phyloP scores from a whole-genome alignment of 768 basidiomycete genomes.

The Suillus hirtellus region DNA sequence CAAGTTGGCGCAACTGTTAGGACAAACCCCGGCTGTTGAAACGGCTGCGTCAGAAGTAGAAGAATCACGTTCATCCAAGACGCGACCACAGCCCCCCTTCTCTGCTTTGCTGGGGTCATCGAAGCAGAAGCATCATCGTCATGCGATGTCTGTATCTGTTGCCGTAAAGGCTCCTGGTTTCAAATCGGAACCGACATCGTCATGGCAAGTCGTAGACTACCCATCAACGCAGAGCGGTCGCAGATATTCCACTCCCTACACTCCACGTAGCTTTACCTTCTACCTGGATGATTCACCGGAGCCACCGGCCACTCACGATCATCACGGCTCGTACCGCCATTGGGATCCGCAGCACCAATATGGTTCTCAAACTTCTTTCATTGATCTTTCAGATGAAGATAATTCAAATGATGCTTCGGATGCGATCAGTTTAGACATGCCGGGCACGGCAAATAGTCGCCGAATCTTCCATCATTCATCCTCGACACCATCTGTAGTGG shows the following conservation, averaged over 20 bases:
- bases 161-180: slow-evolving; percentile 21
- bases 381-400: slow-evolving; percentile 70
- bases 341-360: slow-evolving; percentile 18
- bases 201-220: slow-evolving; percentile 38
- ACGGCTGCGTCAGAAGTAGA: slow-evolving; percentile 27
- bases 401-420: slow-evolving; percentile 29
- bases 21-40: slow-evolving; percentile 58
- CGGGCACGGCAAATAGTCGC: slow-evolving; percentile 26
- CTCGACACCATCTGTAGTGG: slow-evolving; percentile 48
- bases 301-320: slow-evolving; percentile 2
- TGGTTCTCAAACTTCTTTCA: slow-evolving; percentile 47
- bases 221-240: slow-evolving; percentile 35
- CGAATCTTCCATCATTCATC: slow-evolving; percentile 34
- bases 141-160: slow-evolving; percentile 33
- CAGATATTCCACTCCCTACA: slow-evolving; percentile 58
- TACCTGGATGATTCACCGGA: slow-evolving; percentile 18
- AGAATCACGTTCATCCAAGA: slow-evolving; percentile 26
- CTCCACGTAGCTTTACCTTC: slow-evolving; percentile 44
- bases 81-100: slow-evolving; percentile 25
- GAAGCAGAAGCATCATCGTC: slow-evolving; percentile 32
- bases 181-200: slow-evolving; percentile 26
- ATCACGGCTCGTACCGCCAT: slow-evolving; percentile 12
- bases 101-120: slow-evolving; percentile 24
- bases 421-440: slow-evolving; percentile 31
- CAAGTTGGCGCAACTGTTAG: slow-evolving; percentile 82